Percentiles rank a stretch among this genome's conserved stretches.
Conservation (phyloP, 2,329 filamentous ascomycete genomes). For the Paecilomyces sp. region DNA sequence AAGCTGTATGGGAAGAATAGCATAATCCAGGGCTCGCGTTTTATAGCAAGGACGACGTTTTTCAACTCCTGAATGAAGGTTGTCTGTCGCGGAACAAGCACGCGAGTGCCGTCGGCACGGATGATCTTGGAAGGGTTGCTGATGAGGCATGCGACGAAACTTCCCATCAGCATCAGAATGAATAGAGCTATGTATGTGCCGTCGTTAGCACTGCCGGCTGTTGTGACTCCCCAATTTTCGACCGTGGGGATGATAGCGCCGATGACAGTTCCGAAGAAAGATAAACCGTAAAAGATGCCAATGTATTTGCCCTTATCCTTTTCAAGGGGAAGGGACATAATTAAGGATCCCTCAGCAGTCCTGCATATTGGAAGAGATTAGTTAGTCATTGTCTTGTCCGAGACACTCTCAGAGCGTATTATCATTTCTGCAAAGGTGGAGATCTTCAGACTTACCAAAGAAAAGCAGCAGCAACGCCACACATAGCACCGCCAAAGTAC, state of each 20-base stretch:
- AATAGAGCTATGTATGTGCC: constrained; percentile 71
- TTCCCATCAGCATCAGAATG: constrained; percentile 60
- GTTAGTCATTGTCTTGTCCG: background rate
- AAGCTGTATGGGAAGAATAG: constrained; percentile 14
- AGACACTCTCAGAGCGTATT: background rate
- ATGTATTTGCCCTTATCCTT: constrained; percentile 71
- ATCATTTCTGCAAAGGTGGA: no score
- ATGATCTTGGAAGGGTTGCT: constrained; percentile 59
- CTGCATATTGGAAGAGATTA: background rate
- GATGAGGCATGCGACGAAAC: constrained; percentile 55
- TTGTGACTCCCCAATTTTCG: constrained; percentile 15
- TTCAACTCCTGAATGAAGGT: constrained; percentile 14
- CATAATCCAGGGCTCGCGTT: constrained; percentile 12
- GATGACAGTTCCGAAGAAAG: constrained; percentile 75
- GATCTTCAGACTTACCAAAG: constrained; percentile 48
- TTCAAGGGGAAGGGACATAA: constrained; percentile 78
- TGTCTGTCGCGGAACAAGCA: constrained; percentile 17
- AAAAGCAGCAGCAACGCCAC: constrained; percentile 71
- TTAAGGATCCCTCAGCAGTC: constrained; percentile 73
- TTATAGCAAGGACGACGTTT: constrained; percentile 9
- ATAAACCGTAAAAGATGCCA: constrained; percentile 79
- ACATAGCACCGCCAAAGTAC: constrained; percentile 63
- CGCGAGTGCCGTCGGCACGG: constrained; percentile 59
- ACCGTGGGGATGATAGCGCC: constrained; percentile 44
- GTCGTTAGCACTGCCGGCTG: constrained; percentile 32